Base-by-base conservation (phyloP, 345 rosid genomes). In the Camelina neglecta region DNA sequence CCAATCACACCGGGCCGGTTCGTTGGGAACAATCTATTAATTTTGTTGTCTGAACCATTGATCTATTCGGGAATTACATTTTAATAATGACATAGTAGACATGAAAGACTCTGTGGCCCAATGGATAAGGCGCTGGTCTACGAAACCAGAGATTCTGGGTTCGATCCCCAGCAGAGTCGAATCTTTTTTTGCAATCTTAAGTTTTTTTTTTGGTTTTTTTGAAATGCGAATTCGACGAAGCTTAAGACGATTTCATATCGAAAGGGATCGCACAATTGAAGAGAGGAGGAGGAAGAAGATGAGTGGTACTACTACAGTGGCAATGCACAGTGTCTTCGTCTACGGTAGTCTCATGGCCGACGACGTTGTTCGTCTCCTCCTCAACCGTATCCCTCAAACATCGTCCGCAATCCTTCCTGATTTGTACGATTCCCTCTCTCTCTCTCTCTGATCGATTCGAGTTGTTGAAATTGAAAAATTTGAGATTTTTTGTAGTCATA, bases 51-150 rank as follows among this genome's bases (percentile, higher is more conserved):
- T 26, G 29, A 26, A 26, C 29, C 29, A 26, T 26, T 26, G 29
- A 26, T 26, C 29, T 26, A 26, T 26, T 26, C 3, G 26, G 1
- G 26, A 24, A 24, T 24, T 2, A 8, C 11, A 3, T 4, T 11
- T 11, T 12, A 11, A 12, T 42, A 3, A 44, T 0, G 0, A 0
- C 31, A 3, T 4, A 5, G 8, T 7, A 7, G 1, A 7, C 54
- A 49, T 1, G 1, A 49, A 61, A n/a, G 86, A 88, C 89, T 88
- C 87, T 84, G 65, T 84, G 90, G 88, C 86, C 91, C 87, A 89
- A 88, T 87, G 98, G 94, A 93, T 84, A 88, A 89, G 94, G 94
- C 89, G 88, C 97, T 88, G 89, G 96, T 88, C 93, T 81, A 87
- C 93, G 90, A 78, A 88, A 87, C 89, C 89, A 83, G 90, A 90